Conservation (phyloP, 2,329 filamentous ascomycete species). For the Aspergillus novoparasiticus region DNA sequence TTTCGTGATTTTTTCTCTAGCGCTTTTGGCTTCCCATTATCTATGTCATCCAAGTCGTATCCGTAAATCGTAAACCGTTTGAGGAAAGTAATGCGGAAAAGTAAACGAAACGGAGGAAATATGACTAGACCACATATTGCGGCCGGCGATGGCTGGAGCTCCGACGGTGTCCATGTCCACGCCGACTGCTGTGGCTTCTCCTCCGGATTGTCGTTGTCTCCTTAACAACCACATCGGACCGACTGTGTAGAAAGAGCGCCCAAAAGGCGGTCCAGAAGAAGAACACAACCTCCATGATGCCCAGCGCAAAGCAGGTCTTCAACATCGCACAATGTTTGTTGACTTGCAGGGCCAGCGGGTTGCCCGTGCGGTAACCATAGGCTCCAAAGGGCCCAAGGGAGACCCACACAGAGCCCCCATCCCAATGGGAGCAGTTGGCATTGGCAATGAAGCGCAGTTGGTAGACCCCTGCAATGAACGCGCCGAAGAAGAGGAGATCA, state of each 20-base stretch:
- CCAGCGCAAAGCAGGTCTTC: slow-evolving; percentile 86
- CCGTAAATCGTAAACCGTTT: slow-evolving; percentile 9
- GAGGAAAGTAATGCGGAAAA: not conserved
- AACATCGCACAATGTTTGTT: slow-evolving; percentile 88
- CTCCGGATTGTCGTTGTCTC: slow-evolving; percentile 38
- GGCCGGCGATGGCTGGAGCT: slow-evolving; percentile 32
- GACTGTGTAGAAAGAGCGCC: slow-evolving; percentile 54
- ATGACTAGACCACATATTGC: slow-evolving; percentile 32
- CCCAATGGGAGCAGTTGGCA: slow-evolving; percentile 69
- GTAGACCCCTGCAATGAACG: slow-evolving; percentile 64
- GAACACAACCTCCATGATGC: slow-evolving; percentile 82
- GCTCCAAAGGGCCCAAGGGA: slow-evolving; percentile 65
- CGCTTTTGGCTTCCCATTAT: not conserved
- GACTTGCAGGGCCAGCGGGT: slow-evolving; percentile 54
- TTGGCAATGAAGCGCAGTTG: slow-evolving; percentile 58
- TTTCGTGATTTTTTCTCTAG: not conserved
- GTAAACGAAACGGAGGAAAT: not conserved
- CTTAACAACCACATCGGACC: slow-evolving; percentile 39
- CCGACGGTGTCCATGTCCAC: slow-evolving; percentile 35
- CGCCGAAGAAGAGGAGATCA: slow-evolving; percentile 64
- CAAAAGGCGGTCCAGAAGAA: slow-evolving; percentile 77
- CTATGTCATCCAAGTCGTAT: slow-evolving; percentile 4
- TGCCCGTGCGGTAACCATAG: slow-evolving; percentile 52
- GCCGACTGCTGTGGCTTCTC: slow-evolving; percentile 39
- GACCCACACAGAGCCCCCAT: slow-evolving; percentile 55